Base-by-base conservation (phyloP, 768 basidiomycete species). In the Daedalea quercina region DNA sequence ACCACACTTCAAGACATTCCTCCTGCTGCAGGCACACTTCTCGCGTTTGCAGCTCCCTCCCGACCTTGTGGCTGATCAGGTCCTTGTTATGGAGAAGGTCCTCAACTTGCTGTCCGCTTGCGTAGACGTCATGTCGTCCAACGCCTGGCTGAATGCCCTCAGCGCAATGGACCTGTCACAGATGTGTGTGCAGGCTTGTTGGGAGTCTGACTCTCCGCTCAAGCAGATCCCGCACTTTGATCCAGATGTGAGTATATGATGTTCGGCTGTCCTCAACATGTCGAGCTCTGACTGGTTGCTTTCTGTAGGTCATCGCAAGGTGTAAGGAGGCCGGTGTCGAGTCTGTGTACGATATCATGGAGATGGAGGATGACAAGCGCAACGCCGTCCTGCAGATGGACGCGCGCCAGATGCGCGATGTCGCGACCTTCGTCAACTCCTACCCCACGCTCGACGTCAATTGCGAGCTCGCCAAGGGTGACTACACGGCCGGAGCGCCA, bases 221-320 rank as follows among this genome's bases (percentile, higher is more conserved):
- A 93, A 90, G 64, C 95, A 99, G 67, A 87, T 99, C 41, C 96
- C 96, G 9, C 94, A 96, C 69, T 99, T 98, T 69, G 92, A 95
- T 59, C 70, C 83, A 6, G 91, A 95, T 50, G 90, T 94, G 61
- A 50, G 76, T 61, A 47, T 34, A 25, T 47, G 33, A 17, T 4
- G 31, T 33, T 40, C 11, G 11, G 4, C n/a, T n/a, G n/a, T 31
- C 11, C 28, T 31, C 28, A 44, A 8, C 11, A 44, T 44, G 20
- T 20, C 17, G 20, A 44, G 12, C 6, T 17, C 44, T 23, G 28
- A 11, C 20, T 42, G 3, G 43, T 15, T 15, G 56, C 19, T 26
- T 47, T 13, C 49, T 25, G 1, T 57, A 90, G 86, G 83, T 88
- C 41, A 73, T 98, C 64, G 80, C 83, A 62, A 82, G 94, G 9